A percentile compares a stretch with the other conserved stretches of the same genome.
These are phyloP conservation scores for Lactifluus hygrophoroides DNA, from an alignment of 768 basidiomycete genomes.

Conservation along the genomic window DNA sequence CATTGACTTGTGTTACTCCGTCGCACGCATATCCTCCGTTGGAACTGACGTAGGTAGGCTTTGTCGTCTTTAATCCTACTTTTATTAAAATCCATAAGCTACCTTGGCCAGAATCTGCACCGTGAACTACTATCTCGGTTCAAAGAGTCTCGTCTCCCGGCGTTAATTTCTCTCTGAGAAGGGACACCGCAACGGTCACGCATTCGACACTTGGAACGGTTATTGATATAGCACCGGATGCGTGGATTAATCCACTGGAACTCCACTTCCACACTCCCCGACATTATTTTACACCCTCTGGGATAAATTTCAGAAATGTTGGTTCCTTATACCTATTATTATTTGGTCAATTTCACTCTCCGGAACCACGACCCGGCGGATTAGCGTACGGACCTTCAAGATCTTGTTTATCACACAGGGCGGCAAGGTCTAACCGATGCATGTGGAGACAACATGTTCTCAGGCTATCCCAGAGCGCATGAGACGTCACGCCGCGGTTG, in stretches of 20 bases:
- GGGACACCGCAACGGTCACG: not conserved
- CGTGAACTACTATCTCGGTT: not conserved
- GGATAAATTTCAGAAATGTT: not conserved
- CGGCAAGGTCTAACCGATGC: slow-evolving; percentile 67
- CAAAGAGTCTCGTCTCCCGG: not conserved
- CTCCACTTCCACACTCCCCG: not conserved
- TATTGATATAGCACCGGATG: not conserved
- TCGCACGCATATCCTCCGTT: too few relatives aligned
- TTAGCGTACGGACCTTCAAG: slow-evolving; percentile 43
- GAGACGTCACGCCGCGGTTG: slow-evolving; percentile 63
- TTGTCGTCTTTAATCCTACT: not conserved
- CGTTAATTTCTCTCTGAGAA: too few relatives aligned
- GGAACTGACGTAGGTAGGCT: not conserved
- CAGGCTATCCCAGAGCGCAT: slow-evolving; percentile 81
- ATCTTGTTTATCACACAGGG: slow-evolving; percentile 63
- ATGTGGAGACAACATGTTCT: slow-evolving; percentile 77
- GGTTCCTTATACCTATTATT: slow-evolving; percentile 2
- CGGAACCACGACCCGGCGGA: not conserved
- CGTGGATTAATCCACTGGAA: not conserved
- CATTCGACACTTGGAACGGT: not conserved
- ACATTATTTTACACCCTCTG: not conserved
- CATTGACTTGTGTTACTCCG: not conserved
- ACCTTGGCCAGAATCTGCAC: not conserved
- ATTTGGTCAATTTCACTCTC: not conserved
- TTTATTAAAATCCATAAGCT: not conserved